Evolutionary conservation across 2,329 filamentous ascomycete species (phyloP), one percentile per base, ranked within the genome.

Genomic region (Verticillium alfalfae): DNA sequence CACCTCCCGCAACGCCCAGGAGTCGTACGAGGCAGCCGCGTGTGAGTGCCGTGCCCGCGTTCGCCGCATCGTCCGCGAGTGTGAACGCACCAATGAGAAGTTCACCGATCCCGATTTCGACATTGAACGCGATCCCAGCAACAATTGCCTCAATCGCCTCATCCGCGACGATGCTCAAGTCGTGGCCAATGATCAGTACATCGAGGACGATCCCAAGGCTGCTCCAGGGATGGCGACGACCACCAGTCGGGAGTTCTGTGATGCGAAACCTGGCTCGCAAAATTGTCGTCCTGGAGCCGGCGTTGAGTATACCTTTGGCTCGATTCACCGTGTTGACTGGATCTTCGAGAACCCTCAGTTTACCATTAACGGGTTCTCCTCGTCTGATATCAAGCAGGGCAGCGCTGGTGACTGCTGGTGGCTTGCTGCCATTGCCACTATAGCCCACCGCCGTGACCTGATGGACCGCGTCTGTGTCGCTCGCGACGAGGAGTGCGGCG

Each of bases 361-460:
- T 61, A 76, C 72, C 16, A 65, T 76, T n/a, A 72, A 74, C 34
- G 75, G 75, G 15, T 79, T 71, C 63, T 74, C 75, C 12, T 70
- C 72, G 52, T 74, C 76, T 1, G 77, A 79, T 41, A 75, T 79
- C 63, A 76, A 76, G 65, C 78, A 80, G 61, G 77, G 77, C 22
- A 64, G 64, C 10, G 82, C 83, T 65, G 89, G 89, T 1, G 87
- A 92, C 70, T 92, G 89, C 73, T 92, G 89, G 88, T 86, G 90
- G 71, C 80, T 92, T 70, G 88, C 89, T 5, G 88, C 87, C 0
- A 74, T 92, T 16, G 87, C 86, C 22, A 89, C 88, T 0, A 83
- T 91, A 66, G 86, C 85, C 12, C 89, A 89, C 66, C 85, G 87
- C 65, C 76, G 81, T 59, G 85, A 83, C 2, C 71, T 91, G 37